Base-by-base conservation (phyloP, 257 asterid species). In the Nicotiana obtusifolia region DNA sequence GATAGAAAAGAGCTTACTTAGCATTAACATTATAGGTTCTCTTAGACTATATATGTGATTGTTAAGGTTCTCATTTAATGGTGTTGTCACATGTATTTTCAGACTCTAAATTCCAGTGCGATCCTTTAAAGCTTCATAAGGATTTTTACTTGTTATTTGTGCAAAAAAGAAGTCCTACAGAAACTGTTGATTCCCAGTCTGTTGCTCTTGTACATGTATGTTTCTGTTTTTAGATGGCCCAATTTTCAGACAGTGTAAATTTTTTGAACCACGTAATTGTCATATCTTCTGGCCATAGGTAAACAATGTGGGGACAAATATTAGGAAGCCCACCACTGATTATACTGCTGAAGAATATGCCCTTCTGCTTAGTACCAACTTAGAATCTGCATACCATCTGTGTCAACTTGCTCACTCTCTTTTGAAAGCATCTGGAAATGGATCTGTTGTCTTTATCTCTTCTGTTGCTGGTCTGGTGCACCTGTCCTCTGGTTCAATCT, bases 291-390 rank as follows among this genome's bases (percentile, higher is more conserved):
- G 64, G 67, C 26, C 81, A 71, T 80, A 94, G 99, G 80, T 96
- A 82, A 96, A 94, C 84, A 96, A 94, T 90, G 98, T 90, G 5
- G 99, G 99, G 84, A 94, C 98, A 57, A 96, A 94, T 85, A 83
- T 96, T 80, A 85, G 94, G 92, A 96, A 96, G 87, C 89, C 93
- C 79, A 94, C 99, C 61, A 86, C 89, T 78, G 92, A 94, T 66
- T 96, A 93, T 84, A 90, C 92, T 31, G 88, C 97, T 64, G 97
- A 90, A 61, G 99, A 96, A 71, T 96, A 93, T 81, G 82, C 94
- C 9, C 78, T 3, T 49, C 85, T 96, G 84, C 89, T 93, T 94
- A 80, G 94, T 14, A 94, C 98, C 62, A 96, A 96, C 91, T 84
- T 96, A 35, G 98, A 94, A 75, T 93, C 98, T 67, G 84, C 98